phyloP scores from a whole-genome alignment of 2,329 filamentous ascomycete genomes.

The Metarhizium sp. region DNA sequence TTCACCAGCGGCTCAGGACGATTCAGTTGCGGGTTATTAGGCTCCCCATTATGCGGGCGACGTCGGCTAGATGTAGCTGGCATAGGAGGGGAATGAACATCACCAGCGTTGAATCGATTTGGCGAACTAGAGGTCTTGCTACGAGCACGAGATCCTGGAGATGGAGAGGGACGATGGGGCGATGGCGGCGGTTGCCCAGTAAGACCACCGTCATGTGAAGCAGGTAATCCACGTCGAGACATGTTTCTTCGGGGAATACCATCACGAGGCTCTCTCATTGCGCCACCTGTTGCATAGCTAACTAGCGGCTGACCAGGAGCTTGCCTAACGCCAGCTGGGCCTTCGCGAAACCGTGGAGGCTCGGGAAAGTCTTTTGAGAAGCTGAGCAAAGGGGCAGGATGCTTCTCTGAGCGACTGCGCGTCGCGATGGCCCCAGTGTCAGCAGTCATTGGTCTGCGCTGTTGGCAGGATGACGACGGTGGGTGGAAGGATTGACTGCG shows the following conservation, averaged over 20 bases:
- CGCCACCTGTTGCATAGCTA: constrained; percentile 30
- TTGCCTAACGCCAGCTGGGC: constrained; percentile 37
- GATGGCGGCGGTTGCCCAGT: constrained; percentile 9
- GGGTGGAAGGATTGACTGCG: constrained; percentile 17
- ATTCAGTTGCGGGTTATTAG: constrained; percentile 6
- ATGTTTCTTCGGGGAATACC: constrained; percentile 3
- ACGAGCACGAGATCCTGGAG: not conserved
- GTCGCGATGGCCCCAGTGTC: constrained; percentile 9
- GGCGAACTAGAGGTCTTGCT: constrained; percentile 1
- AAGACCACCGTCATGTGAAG: not conserved
- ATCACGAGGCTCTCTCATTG: constrained; percentile 5
- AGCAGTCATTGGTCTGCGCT: constrained; percentile 16
- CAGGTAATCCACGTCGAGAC: constrained; percentile 7
- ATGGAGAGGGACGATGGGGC: constrained; percentile 15
- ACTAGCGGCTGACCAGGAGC: constrained; percentile 32
- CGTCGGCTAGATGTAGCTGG: constrained; percentile 19
- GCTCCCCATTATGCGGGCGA: constrained; percentile 9
- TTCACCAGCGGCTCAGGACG: constrained; percentile 22
- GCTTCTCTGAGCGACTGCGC: constrained; percentile 19
- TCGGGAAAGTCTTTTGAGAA: constrained; percentile 53
- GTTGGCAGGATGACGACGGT: constrained; percentile 1
- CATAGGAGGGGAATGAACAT: constrained; percentile 11
- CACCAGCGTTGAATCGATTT: constrained; percentile 1
- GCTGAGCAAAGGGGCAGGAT: constrained; percentile 55
- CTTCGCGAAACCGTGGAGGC: constrained; percentile 46